Conservation (phyloP, 2,329 filamentous ascomycete genomes). For the Claviceps humidiphila region DNA sequence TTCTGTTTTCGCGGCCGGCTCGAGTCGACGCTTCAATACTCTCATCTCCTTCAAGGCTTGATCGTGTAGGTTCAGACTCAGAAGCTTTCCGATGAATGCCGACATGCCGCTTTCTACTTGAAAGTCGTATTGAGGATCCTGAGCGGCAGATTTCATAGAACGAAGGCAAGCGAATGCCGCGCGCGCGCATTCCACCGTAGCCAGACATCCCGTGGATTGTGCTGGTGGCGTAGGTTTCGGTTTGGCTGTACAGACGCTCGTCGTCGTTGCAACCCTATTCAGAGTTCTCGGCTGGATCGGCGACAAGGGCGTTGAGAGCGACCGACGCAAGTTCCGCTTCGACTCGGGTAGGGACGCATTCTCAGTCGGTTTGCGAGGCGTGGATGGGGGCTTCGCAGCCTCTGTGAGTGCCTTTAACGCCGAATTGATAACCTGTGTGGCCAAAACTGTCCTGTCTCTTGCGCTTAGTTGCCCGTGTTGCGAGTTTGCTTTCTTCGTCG, state of each 20-base stretch:
- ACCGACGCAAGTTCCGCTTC: slow-evolving; percentile 34
- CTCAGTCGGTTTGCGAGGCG: slow-evolving; percentile 21
- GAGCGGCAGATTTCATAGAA: slow-evolving; percentile 38
- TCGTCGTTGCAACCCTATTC: slow-evolving; percentile 46
- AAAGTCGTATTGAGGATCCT: slow-evolving; percentile 43
- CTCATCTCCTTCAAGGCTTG: slow-evolving; percentile 56
- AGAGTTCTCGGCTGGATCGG: slow-evolving; percentile 48
- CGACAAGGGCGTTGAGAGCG: slow-evolving; percentile 44
- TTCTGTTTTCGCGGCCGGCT: slow-evolving; percentile 20
- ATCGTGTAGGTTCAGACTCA: slow-evolving; percentile 51
- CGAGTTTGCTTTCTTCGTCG: slow-evolving; percentile 9
- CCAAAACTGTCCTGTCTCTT: slow-evolving; percentile 50
- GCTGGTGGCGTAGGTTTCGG: slow-evolving; percentile 15
- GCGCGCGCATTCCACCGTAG: slow-evolving; percentile 56
- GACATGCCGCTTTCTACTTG: slow-evolving; percentile 65
- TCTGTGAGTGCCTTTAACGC: slow-evolving; percentile 57
- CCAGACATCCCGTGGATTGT: slow-evolving; percentile 33
- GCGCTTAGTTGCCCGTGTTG: slow-evolving; percentile 17
- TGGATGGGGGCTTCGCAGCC: slow-evolving; percentile 38
- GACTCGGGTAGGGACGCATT: slow-evolving; percentile 21
- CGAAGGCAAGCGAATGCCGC: slow-evolving; percentile 53
- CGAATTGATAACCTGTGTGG: slow-evolving; percentile 60
- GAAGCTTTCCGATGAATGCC: slow-evolving; percentile 51
- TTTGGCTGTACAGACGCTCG: slow-evolving; percentile 23
- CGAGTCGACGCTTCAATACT: slow-evolving; percentile 50